A percentile compares a stretch with the other conserved stretches of the same genome.
These are phyloP conservation scores for Circinella minor DNA, from an alignment of 371 early-diverging fungal genomes.

Conservation along the genomic window DNA sequence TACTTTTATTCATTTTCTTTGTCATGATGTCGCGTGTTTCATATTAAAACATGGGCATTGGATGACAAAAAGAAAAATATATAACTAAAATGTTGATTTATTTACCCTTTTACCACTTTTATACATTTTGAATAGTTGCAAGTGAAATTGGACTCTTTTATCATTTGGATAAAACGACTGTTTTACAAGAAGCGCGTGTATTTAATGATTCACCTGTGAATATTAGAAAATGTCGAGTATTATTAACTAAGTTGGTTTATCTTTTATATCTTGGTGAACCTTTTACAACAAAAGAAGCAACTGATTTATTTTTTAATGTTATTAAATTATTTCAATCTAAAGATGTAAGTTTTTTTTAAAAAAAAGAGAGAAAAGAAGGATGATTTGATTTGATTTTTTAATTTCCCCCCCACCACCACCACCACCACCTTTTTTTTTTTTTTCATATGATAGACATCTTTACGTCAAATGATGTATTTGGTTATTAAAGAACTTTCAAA, in stretches of 20 bases:
- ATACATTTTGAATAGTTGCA: constrained; percentile 9
- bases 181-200: constrained; percentile 95
- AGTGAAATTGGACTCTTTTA: constrained; percentile 58
- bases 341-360: constrained; percentile 72
- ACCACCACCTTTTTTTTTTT: not conserved
- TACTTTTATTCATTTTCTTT: too few relatives aligned
- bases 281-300: constrained; percentile 92
- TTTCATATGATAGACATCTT: constrained; percentile 58
- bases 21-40: too few relatives aligned
- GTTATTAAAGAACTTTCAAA: constrained; percentile 94
- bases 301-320: constrained; percentile 95
- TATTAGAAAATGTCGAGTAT: constrained; percentile 89
- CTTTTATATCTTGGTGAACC: constrained; percentile 89
- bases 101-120: too few relatives aligned
- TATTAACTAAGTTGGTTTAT: constrained; percentile 92
- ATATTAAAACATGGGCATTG: too few relatives aligned
- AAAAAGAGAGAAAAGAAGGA: not conserved
- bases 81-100: too few relatives aligned
- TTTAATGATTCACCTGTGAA: constrained; percentile 97
- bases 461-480: constrained; percentile 96
- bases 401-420: not conserved
- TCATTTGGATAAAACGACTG: constrained; percentile 89
- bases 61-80: too few relatives aligned
- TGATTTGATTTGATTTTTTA: not conserved
- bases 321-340: constrained; percentile 97